Base-by-base conservation (phyloP, 441 rosid species). In the Erodium texanum region DNA sequence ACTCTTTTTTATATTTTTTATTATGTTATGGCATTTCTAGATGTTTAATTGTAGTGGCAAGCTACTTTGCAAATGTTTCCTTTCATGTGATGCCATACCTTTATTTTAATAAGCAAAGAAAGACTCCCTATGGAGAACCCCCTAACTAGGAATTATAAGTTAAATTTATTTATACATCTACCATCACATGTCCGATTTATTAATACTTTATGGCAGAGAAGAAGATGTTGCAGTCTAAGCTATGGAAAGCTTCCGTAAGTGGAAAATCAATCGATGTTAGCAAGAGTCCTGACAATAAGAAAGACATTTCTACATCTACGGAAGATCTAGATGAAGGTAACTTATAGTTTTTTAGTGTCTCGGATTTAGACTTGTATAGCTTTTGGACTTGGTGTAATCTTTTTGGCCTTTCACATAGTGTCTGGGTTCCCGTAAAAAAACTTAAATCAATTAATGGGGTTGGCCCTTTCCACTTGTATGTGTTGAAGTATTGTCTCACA, bases 171-270 rank as follows among this genome's bases (percentile, higher is more conserved):
- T 20, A 22, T 22, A 20, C 19, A 11, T 43, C 62, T 58, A 58
- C 67, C 59, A 34, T 67, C 63, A 71, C 62, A 69, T 50, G 68
- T 66, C 59, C 50, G 15, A 34, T 72, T 68, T 34, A 41, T 76
- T 24, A 58, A 67, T 81, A 67, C 48, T 54, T 45, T 71, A 69
- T 66, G 50, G 29, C 96, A 95, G 99, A 95, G 83, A 95, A 92
- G 91, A 92, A 92, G 82, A 71, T 85, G 50, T 72, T 95, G 82
- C 98, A 89, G 79, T 87, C 92, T 64, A 92, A 85, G 85, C 75
- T 92, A 71, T 83, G 86, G 71, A 90, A 89, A 78, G 88, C 95
- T 74, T 86, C 90, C 62, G 67, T 77, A 4, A 70, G 85, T 67
- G 85, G 80, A 68, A 87, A 84, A 71, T 76, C 87, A 72, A 10